phyloP scores from a whole-genome alignment of 169 alveolate species.

The Plasmodium chabaudi region DNA sequence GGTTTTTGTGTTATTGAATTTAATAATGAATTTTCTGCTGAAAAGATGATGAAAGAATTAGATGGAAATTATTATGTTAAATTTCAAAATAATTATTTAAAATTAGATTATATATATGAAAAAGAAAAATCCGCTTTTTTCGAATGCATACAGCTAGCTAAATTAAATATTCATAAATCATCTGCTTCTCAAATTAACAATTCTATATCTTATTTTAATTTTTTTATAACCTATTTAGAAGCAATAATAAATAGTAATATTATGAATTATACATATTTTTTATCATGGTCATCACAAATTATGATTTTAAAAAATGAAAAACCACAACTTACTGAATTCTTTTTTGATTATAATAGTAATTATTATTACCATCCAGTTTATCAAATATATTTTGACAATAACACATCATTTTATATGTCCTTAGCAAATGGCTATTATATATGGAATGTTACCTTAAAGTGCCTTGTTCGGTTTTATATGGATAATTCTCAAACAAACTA shows the following conservation, averaged over 20 bases:
- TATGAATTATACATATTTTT: slow-evolving; percentile 25
- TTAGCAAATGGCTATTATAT: slow-evolving; percentile 79
- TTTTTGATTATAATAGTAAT: slow-evolving; percentile 53
- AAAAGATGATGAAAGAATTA: slow-evolving; percentile 60
- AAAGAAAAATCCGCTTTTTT: slow-evolving; percentile 62
- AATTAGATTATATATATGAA: slow-evolving; percentile 56
- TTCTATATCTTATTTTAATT: slow-evolving; percentile 60
- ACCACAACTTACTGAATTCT: slow-evolving; percentile 53
- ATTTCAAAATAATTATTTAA: slow-evolving; percentile 49
- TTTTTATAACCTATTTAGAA: slow-evolving; percentile 64
- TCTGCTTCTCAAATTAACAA: slow-evolving; percentile 30
- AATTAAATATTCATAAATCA: slow-evolving; percentile 36
- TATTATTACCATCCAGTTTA: slow-evolving; percentile 68
- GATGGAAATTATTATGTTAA: slow-evolving; percentile 61
- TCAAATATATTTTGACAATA: slow-evolving; percentile 82
- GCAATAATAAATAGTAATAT: slow-evolving; percentile 18
- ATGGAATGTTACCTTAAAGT: slow-evolving; percentile 77
- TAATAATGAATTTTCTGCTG: slow-evolving; percentile 12
- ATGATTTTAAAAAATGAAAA: slow-evolving; percentile 50
- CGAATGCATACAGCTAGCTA: slow-evolving; percentile 40
- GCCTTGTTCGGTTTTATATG: slow-evolving; percentile 64
- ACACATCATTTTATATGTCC: slow-evolving; percentile 82
- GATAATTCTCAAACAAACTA: slow-evolving; percentile 18
- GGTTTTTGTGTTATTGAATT: slow-evolving; percentile 65
- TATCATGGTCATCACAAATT: slow-evolving; percentile 62